phyloP scores from a whole-genome alignment of 1,139 yeast species.

The Meyerozyma elateridarum region DNA sequence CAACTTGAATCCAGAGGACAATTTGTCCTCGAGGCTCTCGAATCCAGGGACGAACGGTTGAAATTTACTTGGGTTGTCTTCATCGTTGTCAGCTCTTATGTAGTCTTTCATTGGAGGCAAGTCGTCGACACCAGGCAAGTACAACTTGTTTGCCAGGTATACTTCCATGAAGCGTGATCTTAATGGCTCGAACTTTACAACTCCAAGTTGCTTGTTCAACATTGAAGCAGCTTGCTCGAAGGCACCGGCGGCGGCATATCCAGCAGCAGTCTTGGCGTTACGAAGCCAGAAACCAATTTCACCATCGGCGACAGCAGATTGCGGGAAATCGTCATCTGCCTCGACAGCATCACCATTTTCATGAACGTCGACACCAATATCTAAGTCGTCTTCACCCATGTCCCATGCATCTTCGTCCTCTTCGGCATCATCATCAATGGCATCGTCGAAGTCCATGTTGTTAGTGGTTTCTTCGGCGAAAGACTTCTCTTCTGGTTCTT shows the following conservation, averaged over 20 bases:
- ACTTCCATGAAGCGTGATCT: slow-evolving; percentile 78
- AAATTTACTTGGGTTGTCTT: slow-evolving; percentile 50
- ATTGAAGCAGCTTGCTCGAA: slow-evolving; percentile 94
- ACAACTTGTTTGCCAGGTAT: slow-evolving; percentile 73
- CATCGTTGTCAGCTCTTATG: slow-evolving; percentile 57
- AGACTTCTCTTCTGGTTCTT: slow-evolving; percentile 29
- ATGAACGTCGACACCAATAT: slow-evolving; percentile 39
- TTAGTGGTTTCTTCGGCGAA: slow-evolving; percentile 13
- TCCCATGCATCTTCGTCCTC: slow-evolving; percentile 55
- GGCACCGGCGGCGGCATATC: slow-evolving; percentile 93
- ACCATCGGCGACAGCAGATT: slow-evolving; percentile 30
- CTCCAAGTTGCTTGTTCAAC: slow-evolving; percentile 84
- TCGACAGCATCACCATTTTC: slow-evolving; percentile 30
- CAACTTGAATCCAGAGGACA: slow-evolving; percentile 73
- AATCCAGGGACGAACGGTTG: slow-evolving; percentile 76
- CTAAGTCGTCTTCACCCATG: slow-evolving; percentile 47
- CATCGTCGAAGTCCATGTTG: slow-evolving; percentile 30
- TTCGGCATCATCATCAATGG: slow-evolving; percentile 49
- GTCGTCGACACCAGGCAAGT: slow-evolving; percentile 65
- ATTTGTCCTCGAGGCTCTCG: slow-evolving; percentile 57
- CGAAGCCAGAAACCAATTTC: slow-evolving; percentile 83
- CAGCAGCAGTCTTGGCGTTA: slow-evolving; percentile 87
- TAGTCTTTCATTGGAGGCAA: slow-evolving; percentile 67
- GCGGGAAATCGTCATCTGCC: slow-evolving; percentile 26
- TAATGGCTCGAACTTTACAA: slow-evolving; percentile 81